These are phyloP conservation scores for Globisporangium middletonii DNA, from an alignment of 352 stramenopile genomes.

Conservation along the genomic window DNA sequence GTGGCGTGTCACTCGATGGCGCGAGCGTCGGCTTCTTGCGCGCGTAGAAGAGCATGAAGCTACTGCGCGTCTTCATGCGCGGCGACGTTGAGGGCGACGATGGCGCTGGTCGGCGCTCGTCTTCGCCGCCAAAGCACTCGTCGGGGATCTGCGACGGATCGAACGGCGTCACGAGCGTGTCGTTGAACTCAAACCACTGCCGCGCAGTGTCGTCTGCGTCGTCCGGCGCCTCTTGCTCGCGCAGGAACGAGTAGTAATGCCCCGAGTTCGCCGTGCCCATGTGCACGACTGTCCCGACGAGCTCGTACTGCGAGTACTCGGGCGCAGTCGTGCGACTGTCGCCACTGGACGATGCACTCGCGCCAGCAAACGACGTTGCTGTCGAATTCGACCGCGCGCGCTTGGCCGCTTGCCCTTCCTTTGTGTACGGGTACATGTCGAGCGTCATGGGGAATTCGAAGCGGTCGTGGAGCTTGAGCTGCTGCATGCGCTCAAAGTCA, in stretches of 20 bases:
- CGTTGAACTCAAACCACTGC: conserved; percentile 87
- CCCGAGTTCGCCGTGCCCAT: conserved; percentile 84
- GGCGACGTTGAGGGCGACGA: conserved; percentile 7
- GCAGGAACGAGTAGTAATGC: conserved; percentile 89
- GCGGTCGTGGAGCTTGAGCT: conserved; percentile 91
- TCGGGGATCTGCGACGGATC: conserved; percentile 57
- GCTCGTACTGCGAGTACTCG: conserved; percentile 84
- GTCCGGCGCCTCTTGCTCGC: conserved; percentile 41
- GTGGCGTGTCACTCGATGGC: too few species aligned
- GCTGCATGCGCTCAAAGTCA: conserved; percentile 92
- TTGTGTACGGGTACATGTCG: conserved; percentile 88
- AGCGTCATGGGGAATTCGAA: conserved; percentile 91
- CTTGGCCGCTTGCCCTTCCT: conserved; percentile 75
- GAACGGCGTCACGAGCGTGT: conserved; percentile 79
- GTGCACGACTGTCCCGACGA: conserved; percentile 85
- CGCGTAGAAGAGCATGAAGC: conserved; percentile 86
- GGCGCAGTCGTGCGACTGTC: conserved; percentile 31
- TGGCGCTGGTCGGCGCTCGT: conserved; percentile 22
- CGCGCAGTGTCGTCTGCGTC: conserved; percentile 15
- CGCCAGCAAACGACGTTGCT: background rate
- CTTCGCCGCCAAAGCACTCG: conserved; percentile 68
- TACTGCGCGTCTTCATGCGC: conserved; percentile 79
- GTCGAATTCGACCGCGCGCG: conserved; percentile 23
- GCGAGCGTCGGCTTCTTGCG: conserved; percentile 39
- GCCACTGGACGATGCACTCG: conserved; percentile 6